Percentiles rank a stretch among this genome's conserved stretches.
These are phyloP conservation scores for Sporothrix luriei DNA, from an alignment of 2,329 filamentous ascomycete genomes.

Conservation along the genomic window DNA sequence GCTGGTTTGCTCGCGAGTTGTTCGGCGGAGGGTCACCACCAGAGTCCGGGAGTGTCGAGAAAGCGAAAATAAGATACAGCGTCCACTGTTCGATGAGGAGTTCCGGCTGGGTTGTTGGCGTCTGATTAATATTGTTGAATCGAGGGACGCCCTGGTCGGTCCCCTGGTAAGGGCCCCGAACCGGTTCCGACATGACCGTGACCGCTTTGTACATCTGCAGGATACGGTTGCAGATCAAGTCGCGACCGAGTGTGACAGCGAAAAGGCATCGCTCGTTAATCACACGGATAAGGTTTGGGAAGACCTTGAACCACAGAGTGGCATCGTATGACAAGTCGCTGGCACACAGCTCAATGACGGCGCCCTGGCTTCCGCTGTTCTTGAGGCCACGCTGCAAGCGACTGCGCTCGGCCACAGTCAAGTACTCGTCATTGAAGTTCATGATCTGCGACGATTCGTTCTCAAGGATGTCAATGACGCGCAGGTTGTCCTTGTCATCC, in stretches of 20 bases:
- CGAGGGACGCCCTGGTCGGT: slow-evolving; percentile 60
- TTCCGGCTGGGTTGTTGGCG: slow-evolving; percentile 74
- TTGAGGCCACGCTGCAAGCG: slow-evolving; percentile 87
- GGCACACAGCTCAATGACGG: slow-evolving; percentile 88
- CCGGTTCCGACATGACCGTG: slow-evolving; percentile 73
- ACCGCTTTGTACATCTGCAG: slow-evolving; percentile 91
- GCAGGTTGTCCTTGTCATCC: slow-evolving; percentile 58
- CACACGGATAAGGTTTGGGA: slow-evolving; percentile 89
- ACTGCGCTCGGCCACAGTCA: slow-evolving; percentile 90
- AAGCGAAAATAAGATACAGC: slow-evolving; percentile 93
- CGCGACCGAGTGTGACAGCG: slow-evolving; percentile 84
- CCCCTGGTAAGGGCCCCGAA: slow-evolving; percentile 65
- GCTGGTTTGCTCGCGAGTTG: slow-evolving; percentile 64
- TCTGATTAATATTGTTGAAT: slow-evolving; percentile 49
- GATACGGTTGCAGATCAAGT: slow-evolving; percentile 89
- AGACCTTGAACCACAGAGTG: slow-evolving; percentile 96
- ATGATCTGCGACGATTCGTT: slow-evolving; percentile 85
- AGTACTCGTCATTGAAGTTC: slow-evolving; percentile 86
- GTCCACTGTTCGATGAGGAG: slow-evolving; percentile 97
- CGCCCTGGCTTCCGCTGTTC: slow-evolving; percentile 79
- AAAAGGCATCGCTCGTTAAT: slow-evolving; percentile 90
- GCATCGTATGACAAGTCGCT: slow-evolving; percentile 95
- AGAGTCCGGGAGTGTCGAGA: slow-evolving; percentile 86
- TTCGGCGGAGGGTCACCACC: slow-evolving; percentile 68
- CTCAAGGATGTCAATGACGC: slow-evolving; percentile 90